Evolutionary conservation across 1,284 basidiomycete species (phyloP), one percentile per base, ranked within the genome.

Genomic region (Pterulicium gracile): DNA sequence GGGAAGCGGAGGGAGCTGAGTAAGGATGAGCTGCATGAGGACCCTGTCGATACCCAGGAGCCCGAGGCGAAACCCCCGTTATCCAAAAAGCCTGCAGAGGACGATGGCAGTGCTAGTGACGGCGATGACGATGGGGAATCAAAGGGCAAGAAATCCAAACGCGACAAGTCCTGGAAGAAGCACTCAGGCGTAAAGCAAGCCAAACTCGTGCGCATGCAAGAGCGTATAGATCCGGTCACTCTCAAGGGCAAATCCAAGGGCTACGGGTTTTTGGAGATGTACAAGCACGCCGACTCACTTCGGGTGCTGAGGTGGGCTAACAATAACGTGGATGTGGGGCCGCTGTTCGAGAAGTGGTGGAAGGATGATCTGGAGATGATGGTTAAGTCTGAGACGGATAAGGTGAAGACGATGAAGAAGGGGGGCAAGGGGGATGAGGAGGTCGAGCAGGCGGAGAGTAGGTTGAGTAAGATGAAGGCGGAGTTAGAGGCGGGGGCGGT

Each of bases 201-300:
- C 35, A 98, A 98, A 68, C 82, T 98, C 49, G 81, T 97, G 10
- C 79, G 92, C 13, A 82, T 89, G 61, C 70, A 73, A 19, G 94
- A 96, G 53, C 83, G 91, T 17, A 72, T 95, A 45, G 95, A 98
- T 60, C 72, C 88, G 0, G 62, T 93, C 23, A 94, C 88, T 0
- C 89, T 88, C 2, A 80, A 88, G 54, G 91, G 91, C 2, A 76
- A 86, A 47, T 89, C 85, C 54, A 89, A 87, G 59, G 95, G 95
- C 0, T 99, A 97, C 57, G 96, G 95, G 13, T 98, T 99, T 68
- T 60, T 98, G 35, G 95, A 98, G 68, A 79, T 97, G 77, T 70
- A 79, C 32, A 75, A 68, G 20, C 95, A 97, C 60, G 78, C 83
- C 7, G 91, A 98, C 58, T 92, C 94, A 2, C 70, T 99, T 24